Evolutionary conservation across 1,139 yeast species (phyloP).

Genomic region (Yamadazyma dushanensis): DNA sequence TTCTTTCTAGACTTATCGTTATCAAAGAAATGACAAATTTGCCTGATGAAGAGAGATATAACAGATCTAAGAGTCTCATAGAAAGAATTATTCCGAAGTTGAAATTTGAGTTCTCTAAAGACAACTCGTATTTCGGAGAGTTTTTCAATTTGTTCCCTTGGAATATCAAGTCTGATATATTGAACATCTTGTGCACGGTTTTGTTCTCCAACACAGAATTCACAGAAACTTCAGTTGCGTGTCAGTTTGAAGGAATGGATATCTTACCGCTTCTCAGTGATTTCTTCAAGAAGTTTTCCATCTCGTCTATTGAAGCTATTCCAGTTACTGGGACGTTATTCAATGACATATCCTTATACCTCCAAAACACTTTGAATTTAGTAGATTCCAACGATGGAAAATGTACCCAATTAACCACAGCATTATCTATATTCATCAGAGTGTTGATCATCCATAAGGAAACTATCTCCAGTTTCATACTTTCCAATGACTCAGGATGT

Average conservation of each 20-base stretch:
- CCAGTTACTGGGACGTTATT: slow-evolving; percentile 17
- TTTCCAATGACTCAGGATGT: slow-evolving; percentile 31
- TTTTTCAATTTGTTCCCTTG: slow-evolving; percentile 33
- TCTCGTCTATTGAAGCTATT: slow-evolving; percentile 25
- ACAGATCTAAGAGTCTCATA: slow-evolving; percentile 28
- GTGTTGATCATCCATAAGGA: slow-evolving; percentile 61
- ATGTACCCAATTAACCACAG: slow-evolving; percentile 6
- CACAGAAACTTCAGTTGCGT: slow-evolving; percentile 8
- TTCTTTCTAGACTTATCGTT: slow-evolving; percentile 31
- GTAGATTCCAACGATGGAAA: not conserved
- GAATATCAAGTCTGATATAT: slow-evolving; percentile 28
- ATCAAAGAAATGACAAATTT: slow-evolving; percentile 18
- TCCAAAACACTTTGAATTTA: slow-evolving; percentile 7
- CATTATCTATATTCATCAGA: slow-evolving; percentile 46
- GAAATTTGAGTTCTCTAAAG: slow-evolving; percentile 36
- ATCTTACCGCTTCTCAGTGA: slow-evolving; percentile 36
- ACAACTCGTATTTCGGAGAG: slow-evolving; percentile 44
- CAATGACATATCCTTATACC: slow-evolving; percentile 7
- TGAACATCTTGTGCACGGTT: slow-evolving; percentile 29
- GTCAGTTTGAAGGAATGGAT: slow-evolving; percentile 14
- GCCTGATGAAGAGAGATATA: slow-evolving; percentile 13
- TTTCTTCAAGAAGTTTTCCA: slow-evolving; percentile 40
- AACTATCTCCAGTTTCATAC: slow-evolving; percentile 32
- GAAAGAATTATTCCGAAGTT: slow-evolving; percentile 43
- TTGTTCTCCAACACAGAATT: slow-evolving; percentile 23